A percentile compares a stretch with the other conserved stretches of the same genome.
Evolutionary conservation across 1,284 basidiomycete genomes (phyloP).

Genomic region (Garcileccinum viscosum): DNA sequence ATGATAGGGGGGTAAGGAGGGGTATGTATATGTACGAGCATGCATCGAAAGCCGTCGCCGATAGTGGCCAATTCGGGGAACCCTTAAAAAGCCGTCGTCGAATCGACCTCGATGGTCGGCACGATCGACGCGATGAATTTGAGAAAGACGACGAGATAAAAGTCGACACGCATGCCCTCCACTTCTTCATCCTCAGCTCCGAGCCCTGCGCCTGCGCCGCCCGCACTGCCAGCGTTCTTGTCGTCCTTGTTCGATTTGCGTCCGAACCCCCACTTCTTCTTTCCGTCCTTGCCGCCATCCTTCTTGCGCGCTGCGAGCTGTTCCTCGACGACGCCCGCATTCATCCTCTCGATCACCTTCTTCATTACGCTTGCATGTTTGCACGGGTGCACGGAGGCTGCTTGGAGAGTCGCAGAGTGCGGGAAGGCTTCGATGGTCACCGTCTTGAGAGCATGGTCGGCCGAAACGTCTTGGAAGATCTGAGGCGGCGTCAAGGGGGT

Average conservation of each 20-base stretch:
- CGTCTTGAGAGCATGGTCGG: slow-evolving; percentile 98
- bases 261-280: slow-evolving; percentile 88
- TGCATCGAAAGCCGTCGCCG: slow-evolving; percentile 7
- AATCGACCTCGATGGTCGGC: slow-evolving; percentile 94
- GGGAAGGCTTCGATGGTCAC: slow-evolving; percentile 99
- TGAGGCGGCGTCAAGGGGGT: slow-evolving; percentile 85
- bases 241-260: slow-evolving; percentile 75
- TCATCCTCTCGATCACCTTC: slow-evolving; percentile 99
- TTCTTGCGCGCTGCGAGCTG: slow-evolving; percentile 68
- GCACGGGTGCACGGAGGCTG: slow-evolving; percentile 95
- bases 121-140: slow-evolving; percentile 96
- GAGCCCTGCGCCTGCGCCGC: background rate
- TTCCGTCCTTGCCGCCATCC: slow-evolving; percentile 54
- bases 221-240: slow-evolving; percentile 37
- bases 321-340: slow-evolving; percentile 82
- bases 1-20: slow-evolving; percentile 12
- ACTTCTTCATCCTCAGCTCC: slow-evolving; percentile 70
- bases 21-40: slow-evolving; percentile 27
- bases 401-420: slow-evolving; percentile 83
- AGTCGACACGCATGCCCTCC: slow-evolving; percentile 92
- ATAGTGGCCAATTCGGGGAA: slow-evolving; percentile 6
- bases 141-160: slow-evolving; percentile 94
- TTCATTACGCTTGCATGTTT: slow-evolving; percentile 99
- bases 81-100: slow-evolving; percentile 79
- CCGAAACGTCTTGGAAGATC: slow-evolving; percentile 97